These are phyloP conservation scores for Fusarium liriodendri DNA, from an alignment of 2,329 filamentous ascomycete genomes.

Conservation along the genomic window DNA sequence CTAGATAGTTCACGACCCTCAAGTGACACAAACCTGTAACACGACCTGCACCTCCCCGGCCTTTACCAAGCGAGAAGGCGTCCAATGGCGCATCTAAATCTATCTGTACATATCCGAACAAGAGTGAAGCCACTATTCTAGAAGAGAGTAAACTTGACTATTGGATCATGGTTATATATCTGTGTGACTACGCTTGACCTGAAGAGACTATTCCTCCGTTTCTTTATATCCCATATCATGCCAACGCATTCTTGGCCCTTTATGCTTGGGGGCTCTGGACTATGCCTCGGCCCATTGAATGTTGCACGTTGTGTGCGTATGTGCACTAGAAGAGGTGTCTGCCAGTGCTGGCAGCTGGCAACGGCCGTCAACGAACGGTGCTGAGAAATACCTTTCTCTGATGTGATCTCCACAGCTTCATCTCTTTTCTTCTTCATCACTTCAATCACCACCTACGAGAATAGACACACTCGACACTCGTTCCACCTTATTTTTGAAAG, in stretches of 20 bases:
- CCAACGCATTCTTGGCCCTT: neutral
- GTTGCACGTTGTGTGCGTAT: neutral
- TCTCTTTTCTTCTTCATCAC: neutral
- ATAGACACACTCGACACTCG: neutral
- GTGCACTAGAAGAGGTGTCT: neutral
- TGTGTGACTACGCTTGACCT: slow-evolving; percentile 4
- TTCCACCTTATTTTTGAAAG: neutral
- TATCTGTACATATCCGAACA: neutral
- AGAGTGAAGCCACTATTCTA: neutral
- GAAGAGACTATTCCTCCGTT: slow-evolving; percentile 2
- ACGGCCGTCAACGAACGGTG: neutral
- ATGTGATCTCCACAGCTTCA: neutral
- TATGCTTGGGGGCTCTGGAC: neutral
- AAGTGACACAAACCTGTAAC: slow-evolving; percentile 28
- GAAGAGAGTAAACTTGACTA: neutral
- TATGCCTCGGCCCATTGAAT: neutral
- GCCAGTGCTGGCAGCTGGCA: neutral
- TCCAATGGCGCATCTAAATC: neutral
- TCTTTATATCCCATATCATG: neutral
- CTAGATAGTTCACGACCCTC: neutral
- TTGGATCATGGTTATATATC: neutral
- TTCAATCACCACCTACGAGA: neutral
- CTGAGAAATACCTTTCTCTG: neutral
- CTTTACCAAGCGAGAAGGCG: slow-evolving; percentile 38
- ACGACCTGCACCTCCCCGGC: slow-evolving; percentile 31